phyloP scores from a whole-genome alignment of 345 rosid species.

The Brassica incana region DNA sequence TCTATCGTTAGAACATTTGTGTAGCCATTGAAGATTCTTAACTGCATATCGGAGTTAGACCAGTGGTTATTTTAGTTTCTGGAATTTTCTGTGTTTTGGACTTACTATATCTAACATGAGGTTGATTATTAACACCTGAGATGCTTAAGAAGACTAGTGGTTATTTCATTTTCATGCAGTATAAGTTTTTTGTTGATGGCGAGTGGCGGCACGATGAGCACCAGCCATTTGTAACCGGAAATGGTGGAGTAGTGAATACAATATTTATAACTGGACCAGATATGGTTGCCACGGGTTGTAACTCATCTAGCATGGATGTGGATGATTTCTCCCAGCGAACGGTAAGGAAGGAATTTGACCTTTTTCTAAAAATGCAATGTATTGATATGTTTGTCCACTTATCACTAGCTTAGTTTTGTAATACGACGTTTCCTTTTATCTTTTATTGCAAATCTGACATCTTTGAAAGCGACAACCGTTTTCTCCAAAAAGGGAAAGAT shows the following conservation, averaged over 20 bases:
- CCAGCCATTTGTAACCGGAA: constrained; percentile 55
- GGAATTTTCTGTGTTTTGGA: neutral
- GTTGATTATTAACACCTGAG: constrained; percentile 1
- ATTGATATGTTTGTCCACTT: neutral
- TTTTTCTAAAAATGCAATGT: constrained; percentile 2
- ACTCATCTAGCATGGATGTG: constrained; percentile 70
- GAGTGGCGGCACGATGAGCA: constrained; percentile 90
- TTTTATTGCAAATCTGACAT: neutral
- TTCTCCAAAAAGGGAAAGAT: neutral
- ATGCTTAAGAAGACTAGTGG: constrained; percentile 6
- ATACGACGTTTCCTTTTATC: neutral
- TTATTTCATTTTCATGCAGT: constrained; percentile 56
- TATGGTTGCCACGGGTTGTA: constrained; percentile 39
- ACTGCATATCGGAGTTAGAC: neutral
- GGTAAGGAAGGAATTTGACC: constrained; percentile 47
- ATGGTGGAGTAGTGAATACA: constrained; percentile 74
- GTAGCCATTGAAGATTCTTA: constrained; percentile 14
- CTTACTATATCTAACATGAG: neutral
- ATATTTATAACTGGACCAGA: constrained; percentile 53
- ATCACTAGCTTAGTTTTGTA: neutral
- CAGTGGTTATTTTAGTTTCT: neutral
- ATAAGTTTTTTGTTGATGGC: constrained; percentile 86
- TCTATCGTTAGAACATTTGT: neutral
- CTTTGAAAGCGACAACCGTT: neutral
- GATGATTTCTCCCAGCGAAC: constrained; percentile 55